Evolutionary conservation across 2,329 filamentous ascomycete genomes (phyloP).

Genomic region (Aplosporella prunicola): DNA sequence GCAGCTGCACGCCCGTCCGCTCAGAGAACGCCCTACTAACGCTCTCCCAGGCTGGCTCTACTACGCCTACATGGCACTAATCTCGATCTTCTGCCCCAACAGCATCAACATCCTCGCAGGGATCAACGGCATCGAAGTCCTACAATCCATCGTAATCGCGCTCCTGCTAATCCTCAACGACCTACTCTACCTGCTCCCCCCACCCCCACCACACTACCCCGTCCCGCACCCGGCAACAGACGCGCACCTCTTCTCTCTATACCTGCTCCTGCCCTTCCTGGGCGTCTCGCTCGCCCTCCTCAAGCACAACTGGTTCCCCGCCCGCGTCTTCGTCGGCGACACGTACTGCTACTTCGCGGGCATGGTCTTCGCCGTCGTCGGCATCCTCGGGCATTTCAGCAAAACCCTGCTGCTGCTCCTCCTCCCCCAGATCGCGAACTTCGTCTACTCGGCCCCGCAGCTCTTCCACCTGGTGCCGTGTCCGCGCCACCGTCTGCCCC

Average conservation of each 20-base stretch:
- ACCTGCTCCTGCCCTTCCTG: constrained; percentile 86
- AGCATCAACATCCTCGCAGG: constrained; percentile 99
- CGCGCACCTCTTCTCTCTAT: constrained; percentile 91
- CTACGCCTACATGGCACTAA: constrained; percentile 92
- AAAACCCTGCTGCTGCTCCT: constrained; percentile 90
- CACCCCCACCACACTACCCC: constrained; percentile 45
- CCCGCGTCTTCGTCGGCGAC: constrained; percentile 91
- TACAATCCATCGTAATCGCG: constrained; percentile 86
- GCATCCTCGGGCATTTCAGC: constrained; percentile 94
- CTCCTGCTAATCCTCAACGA: constrained; percentile 79
- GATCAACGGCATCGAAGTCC: constrained; percentile 97
- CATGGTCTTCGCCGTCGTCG: constrained; percentile 97
- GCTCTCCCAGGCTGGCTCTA: constrained; percentile 47
- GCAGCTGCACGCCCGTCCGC: background rate
- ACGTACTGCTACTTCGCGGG: constrained; percentile 99
- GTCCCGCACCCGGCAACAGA: constrained; percentile 91
- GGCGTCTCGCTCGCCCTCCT: constrained; percentile 82
- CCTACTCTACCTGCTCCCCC: constrained; percentile 65
- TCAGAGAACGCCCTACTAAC: background rate
- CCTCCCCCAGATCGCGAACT: constrained; percentile 93
- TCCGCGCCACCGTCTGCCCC: constrained; percentile 81
- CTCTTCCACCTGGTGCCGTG: constrained; percentile 85
- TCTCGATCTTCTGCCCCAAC: constrained; percentile 97
- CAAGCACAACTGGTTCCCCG: constrained; percentile 91
- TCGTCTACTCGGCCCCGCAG: constrained; percentile 85